A percentile compares a stretch with the other conserved stretches of the same genome.
Evolutionary conservation across 148 eudicot species (phyloP).

Genomic region (Talinum fruticosum): DNA sequence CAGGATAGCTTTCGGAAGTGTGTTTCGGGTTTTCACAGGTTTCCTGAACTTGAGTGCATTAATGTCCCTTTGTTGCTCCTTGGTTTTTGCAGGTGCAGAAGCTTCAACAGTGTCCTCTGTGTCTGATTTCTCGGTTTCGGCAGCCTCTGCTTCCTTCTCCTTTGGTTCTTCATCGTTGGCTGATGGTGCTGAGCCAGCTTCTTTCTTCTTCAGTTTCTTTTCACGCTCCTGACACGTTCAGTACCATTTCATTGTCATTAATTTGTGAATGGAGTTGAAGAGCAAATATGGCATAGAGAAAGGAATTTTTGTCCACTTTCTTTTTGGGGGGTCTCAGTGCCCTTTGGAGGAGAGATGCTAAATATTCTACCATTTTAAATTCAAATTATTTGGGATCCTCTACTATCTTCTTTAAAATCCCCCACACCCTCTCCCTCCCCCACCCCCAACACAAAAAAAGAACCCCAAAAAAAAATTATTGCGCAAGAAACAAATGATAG

Average conservation of each 20-base stretch:
- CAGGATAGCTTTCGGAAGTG: constrained; percentile 55
- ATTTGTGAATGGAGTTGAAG: neutral
- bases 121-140: constrained; percentile 44
- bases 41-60: constrained; percentile 29
- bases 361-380: too few relatives aligned
- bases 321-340: too few relatives aligned
- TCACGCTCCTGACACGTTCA: constrained; percentile 60
- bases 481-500: neutral
- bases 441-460: neutral
- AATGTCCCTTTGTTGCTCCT: constrained; percentile 39
- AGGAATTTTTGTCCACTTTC: too few relatives aligned
- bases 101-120: constrained; percentile 39
- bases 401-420: too few relatives aligned
- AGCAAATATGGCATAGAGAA: neutral
- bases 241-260: constrained; percentile 2
- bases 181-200: constrained; percentile 36
- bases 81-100: constrained; percentile 37
- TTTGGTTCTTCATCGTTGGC: constrained; percentile 43
- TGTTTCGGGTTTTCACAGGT: constrained; percentile 41
- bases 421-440: neutral
- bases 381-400: too few relatives aligned
- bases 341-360: too few relatives aligned
- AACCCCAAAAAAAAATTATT: too few relatives aligned
- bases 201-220: constrained; percentile 74
- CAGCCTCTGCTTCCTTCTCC: constrained; percentile 32